Evolutionary conservation across 1,284 basidiomycete genomes (phyloP), one percentile per base, ranked within the genome.

Genomic region (Malassezia caprae): DNA sequence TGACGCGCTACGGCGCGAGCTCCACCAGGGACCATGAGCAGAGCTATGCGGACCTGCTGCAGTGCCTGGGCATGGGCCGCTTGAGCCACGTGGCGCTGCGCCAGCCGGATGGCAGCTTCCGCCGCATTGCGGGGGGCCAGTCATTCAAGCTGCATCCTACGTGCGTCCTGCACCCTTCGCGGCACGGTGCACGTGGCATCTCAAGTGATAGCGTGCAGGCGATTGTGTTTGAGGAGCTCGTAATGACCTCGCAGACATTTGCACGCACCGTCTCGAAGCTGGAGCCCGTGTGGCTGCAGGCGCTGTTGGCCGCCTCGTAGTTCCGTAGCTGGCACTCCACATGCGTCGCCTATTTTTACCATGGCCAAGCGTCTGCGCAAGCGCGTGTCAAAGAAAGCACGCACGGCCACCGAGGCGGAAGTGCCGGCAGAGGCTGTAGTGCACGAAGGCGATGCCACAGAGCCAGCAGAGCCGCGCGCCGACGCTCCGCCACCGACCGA

Each of bases 141-240:
- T 48, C 59, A 35, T 69, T 74, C 50, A 67, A 65, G 31, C 63
- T 74, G 31, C 71, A 73, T 37, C 72, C 72, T 2, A 53, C 61
- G 17, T 69, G 67, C 19, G 53, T 59, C 0, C 42, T 74, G 45
- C 64, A 67, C 40, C 58, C 62, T 0, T 51, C 59, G 12, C 56
- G 58, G 11, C 15, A 61, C 45, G 55, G 56, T 3, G 46, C 40
- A 15, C 51, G 51, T 43, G 51, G 57, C n/a, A 15, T 45, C 2
- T 54, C 48, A 2, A 19, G 41, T 5, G 34, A 52, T 23, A 12
- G 27, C 34, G 56, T 41, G 48, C 62, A 46, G 41, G 61, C 64
- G 21, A 65, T 74, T 40, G 41, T 73, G 42, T 73, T 74, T 47
- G 72, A 74, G 28, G 72, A 74, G 53, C 50, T 73, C 6, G 60